A percentile compares a stretch with the other conserved stretches of the same genome.
Conservation (phyloP, 1,284 basidiomycete species). For the Fistulina hepatica region DNA sequence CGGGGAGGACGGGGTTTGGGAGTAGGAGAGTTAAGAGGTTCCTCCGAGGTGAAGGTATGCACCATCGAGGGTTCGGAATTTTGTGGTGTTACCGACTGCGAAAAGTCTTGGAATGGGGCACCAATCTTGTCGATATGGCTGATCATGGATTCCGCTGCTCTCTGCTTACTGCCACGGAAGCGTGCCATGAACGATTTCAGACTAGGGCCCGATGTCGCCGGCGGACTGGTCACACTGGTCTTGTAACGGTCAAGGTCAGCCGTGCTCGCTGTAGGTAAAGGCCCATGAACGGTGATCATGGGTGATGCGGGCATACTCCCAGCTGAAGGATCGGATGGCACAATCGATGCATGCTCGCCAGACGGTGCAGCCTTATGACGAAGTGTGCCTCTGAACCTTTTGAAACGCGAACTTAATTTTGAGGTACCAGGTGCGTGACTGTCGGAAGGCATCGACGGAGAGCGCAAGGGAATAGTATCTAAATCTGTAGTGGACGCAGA, state of each 20-base stretch:
- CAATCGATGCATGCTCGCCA: too few relatives aligned
- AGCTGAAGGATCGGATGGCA: too few relatives aligned
- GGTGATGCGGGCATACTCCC: too few relatives aligned
- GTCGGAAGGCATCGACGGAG: conserved; percentile 28
- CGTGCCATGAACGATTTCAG: conserved; percentile 71
- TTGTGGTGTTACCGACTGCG: too few relatives aligned
- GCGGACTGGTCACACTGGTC: conserved; percentile 42
- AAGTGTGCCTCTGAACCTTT: conserved; percentile 57
- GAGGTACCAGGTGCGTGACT: conserved; percentile 26
- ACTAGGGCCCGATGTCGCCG: conserved; percentile 60
- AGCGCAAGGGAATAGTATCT: conserved; percentile 57
- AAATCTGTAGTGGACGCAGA: conserved; percentile 69
- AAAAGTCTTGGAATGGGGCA: too few relatives aligned
- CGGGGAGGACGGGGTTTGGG: too few relatives aligned
- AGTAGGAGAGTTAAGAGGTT: too few relatives aligned
- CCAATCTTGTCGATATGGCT: too few relatives aligned
- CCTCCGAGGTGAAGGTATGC: too few relatives aligned
- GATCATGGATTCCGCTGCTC: too few relatives aligned
- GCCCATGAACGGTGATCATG: conserved; percentile 27
- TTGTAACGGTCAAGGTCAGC: conserved; percentile 43
- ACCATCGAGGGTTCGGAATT: too few relatives aligned
- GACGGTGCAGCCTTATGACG: conserved; percentile 55
- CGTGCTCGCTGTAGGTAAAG: conserved; percentile 31
- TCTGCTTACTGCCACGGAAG: conserved; percentile 56
- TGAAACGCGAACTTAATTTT: conserved; percentile 57